These are phyloP conservation scores for Phialophora expanda DNA, from an alignment of 2,329 filamentous ascomycete species.

Conservation along the genomic window DNA sequence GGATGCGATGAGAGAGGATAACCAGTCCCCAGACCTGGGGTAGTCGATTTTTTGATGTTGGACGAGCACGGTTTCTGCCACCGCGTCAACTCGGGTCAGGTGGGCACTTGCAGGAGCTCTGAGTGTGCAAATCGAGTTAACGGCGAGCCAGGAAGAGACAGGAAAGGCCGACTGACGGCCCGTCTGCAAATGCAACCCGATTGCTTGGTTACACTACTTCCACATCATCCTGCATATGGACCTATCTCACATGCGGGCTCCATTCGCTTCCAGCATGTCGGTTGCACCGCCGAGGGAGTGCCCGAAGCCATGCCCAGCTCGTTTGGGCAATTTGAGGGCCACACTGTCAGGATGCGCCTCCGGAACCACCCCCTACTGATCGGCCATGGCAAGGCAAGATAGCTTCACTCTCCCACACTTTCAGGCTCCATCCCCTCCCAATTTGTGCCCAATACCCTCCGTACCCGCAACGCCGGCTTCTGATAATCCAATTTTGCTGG, in stretches of 20 bases:
- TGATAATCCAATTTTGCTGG: neutral
- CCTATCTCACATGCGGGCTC: slow-evolving; percentile 6
- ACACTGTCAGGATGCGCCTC: neutral
- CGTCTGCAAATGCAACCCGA: slow-evolving; percentile 29
- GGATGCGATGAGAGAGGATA: neutral
- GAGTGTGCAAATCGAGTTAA: slow-evolving; percentile 8
- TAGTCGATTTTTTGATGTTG: neutral
- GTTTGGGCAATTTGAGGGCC: slow-evolving; percentile 8
- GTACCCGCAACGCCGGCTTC: neutral
- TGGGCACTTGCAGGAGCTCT: slow-evolving; percentile 6
- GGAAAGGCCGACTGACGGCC: slow-evolving; percentile 25
- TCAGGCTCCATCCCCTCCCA: no score
- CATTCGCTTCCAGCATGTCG: slow-evolving; percentile 28
- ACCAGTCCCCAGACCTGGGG: neutral
- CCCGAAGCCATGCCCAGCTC: slow-evolving; percentile 20
- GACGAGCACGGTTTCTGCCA: neutral
- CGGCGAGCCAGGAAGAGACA: neutral
- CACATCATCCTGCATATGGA: slow-evolving; percentile 20
- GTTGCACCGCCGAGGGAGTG: slow-evolving; percentile 25
- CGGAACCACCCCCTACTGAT: slow-evolving; percentile 13
- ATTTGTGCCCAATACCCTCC: neutral
- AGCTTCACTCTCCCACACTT: neutral
- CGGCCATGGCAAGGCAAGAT: neutral
- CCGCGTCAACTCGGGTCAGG: slow-evolving; percentile 20
- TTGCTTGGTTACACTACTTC: slow-evolving; percentile 21